Base-by-base conservation (phyloP, 345 rosid species). In the Cardamine chenopodiifolia region DNA sequence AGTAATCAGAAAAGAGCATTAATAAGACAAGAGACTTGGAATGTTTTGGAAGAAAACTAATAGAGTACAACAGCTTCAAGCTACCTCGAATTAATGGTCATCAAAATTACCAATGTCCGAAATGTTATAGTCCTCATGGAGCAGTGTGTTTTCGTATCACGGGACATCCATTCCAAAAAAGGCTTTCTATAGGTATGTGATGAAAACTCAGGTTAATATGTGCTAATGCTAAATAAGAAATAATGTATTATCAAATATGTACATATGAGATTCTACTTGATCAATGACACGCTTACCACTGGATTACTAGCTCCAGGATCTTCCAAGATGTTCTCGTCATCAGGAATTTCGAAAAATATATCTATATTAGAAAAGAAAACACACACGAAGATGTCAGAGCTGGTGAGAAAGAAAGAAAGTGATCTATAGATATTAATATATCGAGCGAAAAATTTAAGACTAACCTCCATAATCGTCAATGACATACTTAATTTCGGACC, bases 391-490 rank as follows among this genome's bases (percentile, higher is more conserved):
- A 53, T 15, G 64, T 31, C 22, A 62, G 15, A 58, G 34, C 45
- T 59, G 19, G 63, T 71, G 28, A 78, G 52, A 78, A 71, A 59
- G 50, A 71, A 71, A 58, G 60, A 71, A 29, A 56, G 55, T 77
- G 47, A 58, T 17, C 1, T 2, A 28, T 23, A 44, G 11, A 60
- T 18, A 60, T 42, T 14, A 19, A 12, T 26, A 65, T 32, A 71
- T 19, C 22, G 23, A 56, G 67, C 28, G 7, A 39, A 8, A 23
- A 12, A 15, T 11, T 11, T 20, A 70, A 77, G 68, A 45, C 77
- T 18, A 66, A 91, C 98, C 98, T 88, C 98, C 97, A 82, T 87
- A 91, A 73, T 89, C 96, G 83, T 94, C 98, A 78, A 90, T 66
- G 68, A 91, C 87, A 74, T 90, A 94, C 73, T 77, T 88, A 78